phyloP scores from a whole-genome alignment of 2,329 filamentous ascomycete genomes.

The Venturia nashicola region DNA sequence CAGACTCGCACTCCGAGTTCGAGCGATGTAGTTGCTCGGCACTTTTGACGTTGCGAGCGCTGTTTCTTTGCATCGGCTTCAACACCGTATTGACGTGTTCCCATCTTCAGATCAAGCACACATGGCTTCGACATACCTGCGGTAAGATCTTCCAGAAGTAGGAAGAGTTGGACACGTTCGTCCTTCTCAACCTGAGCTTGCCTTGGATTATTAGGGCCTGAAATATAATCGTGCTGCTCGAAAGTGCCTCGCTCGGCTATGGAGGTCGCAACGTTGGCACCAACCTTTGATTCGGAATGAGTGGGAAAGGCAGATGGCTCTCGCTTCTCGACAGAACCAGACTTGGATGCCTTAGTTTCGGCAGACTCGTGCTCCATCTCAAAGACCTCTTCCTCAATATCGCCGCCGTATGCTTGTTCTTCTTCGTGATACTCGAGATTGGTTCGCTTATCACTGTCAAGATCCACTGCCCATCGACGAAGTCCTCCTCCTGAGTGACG shows the following conservation, averaged over 20 bases:
- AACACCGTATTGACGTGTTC: slow-evolving; percentile 89
- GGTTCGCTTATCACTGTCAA: slow-evolving; percentile 52
- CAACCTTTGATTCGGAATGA: slow-evolving; percentile 1
- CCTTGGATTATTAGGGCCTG: slow-evolving; percentile 28
- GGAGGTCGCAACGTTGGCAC: slow-evolving; percentile 23
- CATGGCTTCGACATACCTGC: slow-evolving; percentile 94
- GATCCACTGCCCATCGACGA: slow-evolving; percentile 56
- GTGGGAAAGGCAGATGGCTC: neutral
- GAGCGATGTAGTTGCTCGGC: slow-evolving; percentile 79
- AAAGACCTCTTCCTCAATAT: slow-evolving; percentile 61
- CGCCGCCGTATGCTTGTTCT: slow-evolving; percentile 65
- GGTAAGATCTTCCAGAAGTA: slow-evolving; percentile 87
- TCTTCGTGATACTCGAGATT: slow-evolving; percentile 82
- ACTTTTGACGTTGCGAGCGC: slow-evolving; percentile 85
- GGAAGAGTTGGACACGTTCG: slow-evolving; percentile 75
- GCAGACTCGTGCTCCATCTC: slow-evolving; percentile 44
- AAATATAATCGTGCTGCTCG: neutral
- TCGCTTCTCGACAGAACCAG: neutral
- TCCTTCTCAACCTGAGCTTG: slow-evolving; percentile 34
- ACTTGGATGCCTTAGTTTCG: slow-evolving; percentile 12
- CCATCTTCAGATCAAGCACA: slow-evolving; percentile 98
- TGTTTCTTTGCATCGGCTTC: slow-evolving; percentile 88
- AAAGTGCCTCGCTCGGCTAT: slow-evolving; percentile 11
- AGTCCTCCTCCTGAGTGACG: slow-evolving; percentile 83
- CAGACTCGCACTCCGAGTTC: slow-evolving; percentile 88